Percentiles rank a stretch among this genome's conserved stretches.
These are phyloP conservation scores for Geopyxis carbonaria DNA, from an alignment of 495 filamentous ascomycete genomes.

Conservation along the genomic window DNA sequence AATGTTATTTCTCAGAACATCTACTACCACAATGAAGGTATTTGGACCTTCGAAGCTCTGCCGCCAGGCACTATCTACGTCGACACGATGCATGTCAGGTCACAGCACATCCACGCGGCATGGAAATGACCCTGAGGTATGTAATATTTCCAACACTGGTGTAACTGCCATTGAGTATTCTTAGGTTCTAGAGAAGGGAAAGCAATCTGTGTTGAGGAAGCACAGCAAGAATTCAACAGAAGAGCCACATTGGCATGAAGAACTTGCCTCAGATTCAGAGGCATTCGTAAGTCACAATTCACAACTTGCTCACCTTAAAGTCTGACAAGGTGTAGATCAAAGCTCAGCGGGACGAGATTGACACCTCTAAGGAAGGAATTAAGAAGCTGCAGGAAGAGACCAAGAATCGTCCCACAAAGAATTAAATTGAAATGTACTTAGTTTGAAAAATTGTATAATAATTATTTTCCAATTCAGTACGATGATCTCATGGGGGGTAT, in stretches of 20 bases:
- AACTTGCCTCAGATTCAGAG: conserved; percentile 22
- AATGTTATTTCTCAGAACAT: too few relatives aligned
- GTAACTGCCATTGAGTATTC: neutral
- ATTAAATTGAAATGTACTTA: too few relatives aligned
- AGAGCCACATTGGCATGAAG: conserved; percentile 22
- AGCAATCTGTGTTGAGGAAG: conserved; percentile 16
- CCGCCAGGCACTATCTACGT: too few relatives aligned
- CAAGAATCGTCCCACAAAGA: conserved; percentile 20
- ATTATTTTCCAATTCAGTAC: too few relatives aligned
- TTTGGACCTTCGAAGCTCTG: too few relatives aligned
- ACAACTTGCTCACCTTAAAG: neutral
- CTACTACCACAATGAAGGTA: too few relatives aligned
- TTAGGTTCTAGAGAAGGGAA: conserved; percentile 21
- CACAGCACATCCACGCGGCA: conserved; percentile 14
- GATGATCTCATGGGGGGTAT: too few relatives aligned
- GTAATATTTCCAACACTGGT: neutral
- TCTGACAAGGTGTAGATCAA: conserved; percentile 35
- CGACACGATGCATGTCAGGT: conserved; percentile 8
- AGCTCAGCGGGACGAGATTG: conserved; percentile 42
- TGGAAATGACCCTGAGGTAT: conserved; percentile 22
- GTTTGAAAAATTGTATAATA: too few relatives aligned
- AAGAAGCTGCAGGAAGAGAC: conserved; percentile 37
- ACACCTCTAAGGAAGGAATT: conserved; percentile 30
- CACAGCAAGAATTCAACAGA: conserved; percentile 18
- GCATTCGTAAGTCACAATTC: conserved; percentile 17